Conservation (phyloP, 1,139 yeast genomes). For the Suhomyces anneliseae region DNA sequence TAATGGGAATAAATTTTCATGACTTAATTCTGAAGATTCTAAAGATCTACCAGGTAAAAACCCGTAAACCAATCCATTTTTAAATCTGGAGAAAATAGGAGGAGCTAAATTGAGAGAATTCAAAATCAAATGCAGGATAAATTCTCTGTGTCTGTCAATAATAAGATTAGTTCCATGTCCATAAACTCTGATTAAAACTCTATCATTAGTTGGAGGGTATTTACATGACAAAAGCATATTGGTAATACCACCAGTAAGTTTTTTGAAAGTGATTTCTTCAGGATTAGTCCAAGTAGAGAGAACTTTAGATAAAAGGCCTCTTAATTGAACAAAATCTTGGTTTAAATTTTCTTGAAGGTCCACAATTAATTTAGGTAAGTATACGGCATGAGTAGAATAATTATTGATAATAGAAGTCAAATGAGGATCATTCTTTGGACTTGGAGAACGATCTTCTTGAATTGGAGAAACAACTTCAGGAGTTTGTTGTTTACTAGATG, state of each 20-base stretch:
- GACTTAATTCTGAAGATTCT: conserved; percentile 54
- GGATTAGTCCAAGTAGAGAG: conserved; percentile 36
- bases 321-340: conserved; percentile 33
- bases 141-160: conserved; percentile 75
- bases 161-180: conserved; percentile 75
- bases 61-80: conserved; percentile 75
- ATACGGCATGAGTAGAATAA: conserved; percentile 38
- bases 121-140: conserved; percentile 66
- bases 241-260: conserved; percentile 77
- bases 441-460: background rate
- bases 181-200: conserved; percentile 66
- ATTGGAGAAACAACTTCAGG: background rate
- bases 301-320: conserved; percentile 32
- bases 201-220: conserved; percentile 21
- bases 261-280: conserved; percentile 28
- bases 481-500: background rate
- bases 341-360: conserved; percentile 34
- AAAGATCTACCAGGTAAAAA: conserved; percentile 66
- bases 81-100: conserved; percentile 64
- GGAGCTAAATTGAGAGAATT: conserved; percentile 68
- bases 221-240: conserved; percentile 64
- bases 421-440: conserved; percentile 1
- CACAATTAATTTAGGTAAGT: conserved; percentile 39
- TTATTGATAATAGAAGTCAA: conserved; percentile 25
- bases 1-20: conserved; percentile 49